Percentiles rank a stretch among this genome's conserved stretches.
These are phyloP conservation scores for Pythium apleroticum DNA, from an alignment of 352 stramenopile species.

Conservation along the genomic window DNA sequence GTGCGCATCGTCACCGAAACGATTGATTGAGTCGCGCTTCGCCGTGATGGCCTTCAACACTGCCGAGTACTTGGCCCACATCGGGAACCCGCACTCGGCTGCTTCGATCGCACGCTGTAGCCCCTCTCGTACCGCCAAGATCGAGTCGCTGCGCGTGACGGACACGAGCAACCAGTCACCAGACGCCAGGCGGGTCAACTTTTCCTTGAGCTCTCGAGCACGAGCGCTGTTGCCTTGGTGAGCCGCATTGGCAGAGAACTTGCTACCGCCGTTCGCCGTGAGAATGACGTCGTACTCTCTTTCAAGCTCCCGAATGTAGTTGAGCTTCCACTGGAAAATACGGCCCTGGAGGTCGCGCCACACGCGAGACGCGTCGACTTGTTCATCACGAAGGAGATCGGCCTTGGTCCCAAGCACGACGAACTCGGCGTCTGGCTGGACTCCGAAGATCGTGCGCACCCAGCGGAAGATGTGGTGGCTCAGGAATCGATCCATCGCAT, in stretches of 20 bases:
- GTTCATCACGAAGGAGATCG: not conserved
- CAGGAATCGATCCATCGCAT: not conserved
- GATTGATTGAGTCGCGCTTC: not conserved
- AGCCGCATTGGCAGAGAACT: not conserved
- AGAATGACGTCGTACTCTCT: not conserved
- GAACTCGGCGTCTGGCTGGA: constrained; percentile 5
- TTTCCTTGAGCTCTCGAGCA: not conserved
- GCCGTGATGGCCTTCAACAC: not conserved
- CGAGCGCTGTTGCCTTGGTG: not conserved
- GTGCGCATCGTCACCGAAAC: not conserved
- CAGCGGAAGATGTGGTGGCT: constrained; percentile 6
- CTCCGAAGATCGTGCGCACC: constrained; percentile 4
- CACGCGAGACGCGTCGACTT: not conserved
- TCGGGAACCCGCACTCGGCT: not conserved
- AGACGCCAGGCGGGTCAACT: not conserved
- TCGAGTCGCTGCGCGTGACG: not conserved
- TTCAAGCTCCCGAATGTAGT: not conserved
- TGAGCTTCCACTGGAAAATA: not conserved
- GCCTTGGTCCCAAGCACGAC: constrained; percentile 12
- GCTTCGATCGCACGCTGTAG: not conserved
- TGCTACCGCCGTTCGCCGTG: not conserved
- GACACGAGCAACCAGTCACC: not conserved
- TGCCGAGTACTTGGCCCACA: not conserved
- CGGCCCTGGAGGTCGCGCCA: not conserved
- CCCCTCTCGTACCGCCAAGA: not conserved